Evolutionary conservation across 2,329 filamentous ascomycete species (phyloP).

Genomic region (Fusarium nematophilum): DNA sequence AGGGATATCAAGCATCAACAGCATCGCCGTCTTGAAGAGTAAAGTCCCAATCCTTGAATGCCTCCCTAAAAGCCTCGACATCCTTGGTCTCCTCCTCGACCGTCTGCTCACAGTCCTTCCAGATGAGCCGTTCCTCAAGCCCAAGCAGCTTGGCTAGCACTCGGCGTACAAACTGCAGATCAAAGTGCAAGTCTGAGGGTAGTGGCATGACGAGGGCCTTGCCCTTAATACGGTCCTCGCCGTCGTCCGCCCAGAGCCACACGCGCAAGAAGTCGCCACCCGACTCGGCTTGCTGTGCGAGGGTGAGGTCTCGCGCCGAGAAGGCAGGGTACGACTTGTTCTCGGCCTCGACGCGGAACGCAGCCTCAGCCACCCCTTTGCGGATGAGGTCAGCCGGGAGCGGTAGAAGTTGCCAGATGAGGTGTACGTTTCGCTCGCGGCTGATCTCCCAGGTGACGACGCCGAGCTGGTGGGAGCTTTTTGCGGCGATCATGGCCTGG

Average conservation of each 20-base stretch:
- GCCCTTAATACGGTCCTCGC: constrained; percentile 67
- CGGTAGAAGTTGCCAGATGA: constrained; percentile 94
- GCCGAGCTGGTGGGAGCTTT: constrained; percentile 72
- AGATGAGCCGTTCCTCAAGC: constrained; percentile 81
- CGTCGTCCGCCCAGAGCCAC: constrained; percentile 78
- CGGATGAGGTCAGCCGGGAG: constrained; percentile 74
- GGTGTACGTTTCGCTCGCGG: constrained; percentile 82
- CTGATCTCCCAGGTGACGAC: constrained; percentile 94
- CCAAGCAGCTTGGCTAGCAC: constrained; percentile 90
- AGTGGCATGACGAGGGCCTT: constrained; percentile 79
- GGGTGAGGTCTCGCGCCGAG: constrained; percentile 58
- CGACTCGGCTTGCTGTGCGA: constrained; percentile 59
- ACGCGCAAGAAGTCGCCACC: constrained; percentile 81
- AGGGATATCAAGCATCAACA: constrained; percentile 13
- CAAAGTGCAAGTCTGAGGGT: constrained; percentile 79
- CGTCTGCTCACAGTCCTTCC: constrained; percentile 85
- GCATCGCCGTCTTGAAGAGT: constrained; percentile 55
- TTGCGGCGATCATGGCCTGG: constrained; percentile 79
- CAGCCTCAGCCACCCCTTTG: constrained; percentile 84
- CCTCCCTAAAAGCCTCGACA: constrained; percentile 80
- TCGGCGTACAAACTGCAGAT: constrained; percentile 88
- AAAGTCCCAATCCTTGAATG: constrained; percentile 91
- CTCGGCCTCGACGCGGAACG: constrained; percentile 88
- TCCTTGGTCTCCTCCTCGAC: constrained; percentile 83
- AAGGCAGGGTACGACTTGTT: constrained; percentile 71